Base-by-base conservation (phyloP, 192 early-diverging fungal species). In the Chytriomyces sp. region DNA sequence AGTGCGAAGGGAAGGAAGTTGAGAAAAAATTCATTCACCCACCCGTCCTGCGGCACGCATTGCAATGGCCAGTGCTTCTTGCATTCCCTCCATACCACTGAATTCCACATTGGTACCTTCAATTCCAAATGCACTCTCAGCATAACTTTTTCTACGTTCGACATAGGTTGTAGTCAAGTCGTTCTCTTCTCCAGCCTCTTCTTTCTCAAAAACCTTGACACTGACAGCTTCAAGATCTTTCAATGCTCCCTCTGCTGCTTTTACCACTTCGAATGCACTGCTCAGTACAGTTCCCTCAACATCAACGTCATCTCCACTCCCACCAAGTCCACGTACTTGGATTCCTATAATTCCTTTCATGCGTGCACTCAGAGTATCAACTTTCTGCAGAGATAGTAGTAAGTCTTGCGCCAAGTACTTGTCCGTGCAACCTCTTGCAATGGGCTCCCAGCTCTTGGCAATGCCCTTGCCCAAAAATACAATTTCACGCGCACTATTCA, bases 201-300 rank as follows among this genome's bases (percentile, higher is more conserved):
- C 56, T 39, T 66, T 49, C 52, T 54, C 72, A 22, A 38, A 75
- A 8, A 75, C 40, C 64, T 33, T 38, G 0, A 77, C 59, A 17
- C 64, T 69, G 0, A 54, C 76, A 3, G 76, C 76, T 41, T 77
- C 76, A 32, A 77, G 67, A 57, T 69, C 63, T 52, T 28, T 28
- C 38, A 77, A 40, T 5, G 72, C 72, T 0, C 52, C 76, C 31
- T 68, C 44, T 6, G 76, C 72, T 3, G 60, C 63, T 25, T 56
- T 54, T 10, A 77, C 76, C 49, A 77, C 76, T 44, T 73, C 59
- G 17, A 36, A 32, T n/a, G 76, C 76, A 52, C 61, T 56, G 28
- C 57, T 74, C 32, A 73, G 26, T 4, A 77, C 64, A 10, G 58
- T 37, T 10, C 76, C 76, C n/a, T 77, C 76, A 3, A 14, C 57